Conservation (phyloP, 805 yeast species). For the Wickerhamiella spandovensis region DNA sequence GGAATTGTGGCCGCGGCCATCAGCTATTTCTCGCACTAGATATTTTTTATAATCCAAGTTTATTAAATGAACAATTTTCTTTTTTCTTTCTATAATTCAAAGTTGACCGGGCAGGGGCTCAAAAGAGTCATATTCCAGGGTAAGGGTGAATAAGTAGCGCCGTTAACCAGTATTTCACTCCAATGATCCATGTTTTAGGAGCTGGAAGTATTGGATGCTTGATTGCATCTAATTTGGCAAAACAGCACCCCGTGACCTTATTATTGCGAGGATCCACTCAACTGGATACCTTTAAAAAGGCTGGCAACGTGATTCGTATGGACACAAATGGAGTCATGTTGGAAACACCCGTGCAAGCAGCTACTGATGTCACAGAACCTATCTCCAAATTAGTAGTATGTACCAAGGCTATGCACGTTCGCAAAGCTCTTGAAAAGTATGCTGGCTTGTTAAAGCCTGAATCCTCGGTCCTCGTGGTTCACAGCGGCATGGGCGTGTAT, state of each 20-base stretch:
- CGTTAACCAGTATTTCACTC: too few species aligned
- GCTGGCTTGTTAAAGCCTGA: slow-evolving; percentile 33
- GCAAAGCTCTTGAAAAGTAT: slow-evolving; percentile 45
- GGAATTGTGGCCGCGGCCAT: slow-evolving; percentile 1
- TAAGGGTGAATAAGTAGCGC: too few species aligned
- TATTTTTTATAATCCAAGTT: too few species aligned
- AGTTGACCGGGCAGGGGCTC: too few species aligned
- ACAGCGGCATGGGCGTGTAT: slow-evolving; percentile 70
- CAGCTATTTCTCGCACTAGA: neutral
- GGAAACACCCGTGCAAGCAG: slow-evolving; percentile 9
- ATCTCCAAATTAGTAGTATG: slow-evolving; percentile 57
- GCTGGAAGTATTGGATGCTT: slow-evolving; percentile 42
- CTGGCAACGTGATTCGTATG: slow-evolving; percentile 5
- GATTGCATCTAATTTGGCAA: slow-evolving; percentile 34
- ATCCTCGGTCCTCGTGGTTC: slow-evolving; percentile 56
- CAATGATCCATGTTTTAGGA: slow-evolving; percentile 31
- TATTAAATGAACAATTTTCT: too few species aligned
- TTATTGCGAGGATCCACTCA: slow-evolving; percentile 32
- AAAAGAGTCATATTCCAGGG: too few species aligned
- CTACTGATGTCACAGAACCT: slow-evolving; percentile 13
- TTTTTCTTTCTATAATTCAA: too few species aligned
- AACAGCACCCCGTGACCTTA: slow-evolving; percentile 27
- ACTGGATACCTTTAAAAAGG: slow-evolving; percentile 29
- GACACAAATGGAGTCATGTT: slow-evolving; percentile 21
- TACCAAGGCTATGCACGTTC: slow-evolving; percentile 69